Evolutionary conservation across 2,329 filamentous ascomycete genomes (phyloP).

Genomic region (Cladophialophora bantiana): DNA sequence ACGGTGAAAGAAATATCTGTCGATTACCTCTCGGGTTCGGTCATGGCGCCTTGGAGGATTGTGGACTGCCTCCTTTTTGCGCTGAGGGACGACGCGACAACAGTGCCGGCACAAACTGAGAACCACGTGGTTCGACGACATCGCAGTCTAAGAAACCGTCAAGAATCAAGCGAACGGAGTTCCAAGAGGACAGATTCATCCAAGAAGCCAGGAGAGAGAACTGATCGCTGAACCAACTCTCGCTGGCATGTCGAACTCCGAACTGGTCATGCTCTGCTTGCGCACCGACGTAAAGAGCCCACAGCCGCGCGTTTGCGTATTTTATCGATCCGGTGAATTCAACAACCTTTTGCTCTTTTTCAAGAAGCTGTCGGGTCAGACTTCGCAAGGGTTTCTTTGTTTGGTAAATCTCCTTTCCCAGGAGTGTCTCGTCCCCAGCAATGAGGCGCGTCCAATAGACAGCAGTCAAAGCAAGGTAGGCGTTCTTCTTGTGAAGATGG

Average conservation of each 20-base stretch:
- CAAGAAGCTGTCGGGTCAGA: slow-evolving; percentile 9
- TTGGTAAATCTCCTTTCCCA: slow-evolving; percentile 15
- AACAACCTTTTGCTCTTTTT: slow-evolving; percentile 8
- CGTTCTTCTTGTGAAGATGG: slow-evolving; percentile 10
- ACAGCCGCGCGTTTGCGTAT: slow-evolving; percentile 13
- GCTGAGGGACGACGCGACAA: neutral
- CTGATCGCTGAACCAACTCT: slow-evolving; percentile 14
- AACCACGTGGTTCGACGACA: slow-evolving; percentile 13
- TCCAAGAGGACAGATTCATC: slow-evolving; percentile 14
- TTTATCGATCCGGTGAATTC: slow-evolving; percentile 18
- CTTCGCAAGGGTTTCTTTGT: slow-evolving; percentile 13
- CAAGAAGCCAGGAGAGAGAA: slow-evolving; percentile 8
- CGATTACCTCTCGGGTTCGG: neutral
- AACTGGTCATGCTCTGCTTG: slow-evolving; percentile 14
- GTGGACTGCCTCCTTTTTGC: neutral
- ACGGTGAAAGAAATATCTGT: neutral
- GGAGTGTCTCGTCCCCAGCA: slow-evolving; percentile 18
- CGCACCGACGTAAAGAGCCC: slow-evolving; percentile 21
- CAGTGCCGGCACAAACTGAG: slow-evolving; percentile 10
- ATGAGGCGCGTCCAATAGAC: slow-evolving; percentile 17
- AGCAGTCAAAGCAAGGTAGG: slow-evolving; percentile 18
- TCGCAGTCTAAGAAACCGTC: slow-evolving; percentile 16
- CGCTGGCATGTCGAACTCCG: neutral
- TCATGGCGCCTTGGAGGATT: neutral
- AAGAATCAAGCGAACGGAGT: slow-evolving; percentile 2